Percentiles rank a stretch among this genome's conserved stretches.
Evolutionary conservation across 164 flowering plant species (phyloP).

Genomic region (Dillenia suffruticosa): DNA sequence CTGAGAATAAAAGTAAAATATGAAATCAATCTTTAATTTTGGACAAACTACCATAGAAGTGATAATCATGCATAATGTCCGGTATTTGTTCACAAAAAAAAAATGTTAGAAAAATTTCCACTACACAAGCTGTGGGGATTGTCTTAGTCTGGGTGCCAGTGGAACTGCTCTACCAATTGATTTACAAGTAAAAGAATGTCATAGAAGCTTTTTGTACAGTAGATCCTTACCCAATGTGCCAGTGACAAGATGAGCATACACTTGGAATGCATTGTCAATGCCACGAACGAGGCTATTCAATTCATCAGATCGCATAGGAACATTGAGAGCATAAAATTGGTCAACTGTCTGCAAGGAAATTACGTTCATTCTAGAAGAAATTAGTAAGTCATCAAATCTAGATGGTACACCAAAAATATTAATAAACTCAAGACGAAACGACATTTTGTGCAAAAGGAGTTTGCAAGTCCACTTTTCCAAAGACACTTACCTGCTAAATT

Average conservation of each 20-base stretch:
- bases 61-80: too few species aligned
- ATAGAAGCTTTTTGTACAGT: neutral
- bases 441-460: too few species aligned
- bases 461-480: too few species aligned
- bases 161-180: too few species aligned
- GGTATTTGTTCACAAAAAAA: too few species aligned
- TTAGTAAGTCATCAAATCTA: neutral
- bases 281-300: conserved; percentile 71
- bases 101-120: neutral
- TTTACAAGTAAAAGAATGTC: neutral
- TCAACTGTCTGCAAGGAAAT: conserved; percentile 74
- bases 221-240: conserved; percentile 60
- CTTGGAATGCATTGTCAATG: conserved; percentile 93
- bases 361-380: neutral
- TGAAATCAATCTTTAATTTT: too few species aligned
- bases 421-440: too few species aligned
- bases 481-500: too few species aligned
- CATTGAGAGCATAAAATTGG: conserved; percentile 81
- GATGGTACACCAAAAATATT: neutral
- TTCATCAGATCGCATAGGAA: conserved; percentile 87
- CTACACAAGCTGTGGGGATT: too few species aligned
- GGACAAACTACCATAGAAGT: too few species aligned
- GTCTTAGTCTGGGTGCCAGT: too few species aligned
- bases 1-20: too few species aligned
- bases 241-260: conserved; percentile 60